Evolutionary conservation across 2,329 filamentous ascomycete species (phyloP).

Genomic region (Monilinia fructigena): DNA sequence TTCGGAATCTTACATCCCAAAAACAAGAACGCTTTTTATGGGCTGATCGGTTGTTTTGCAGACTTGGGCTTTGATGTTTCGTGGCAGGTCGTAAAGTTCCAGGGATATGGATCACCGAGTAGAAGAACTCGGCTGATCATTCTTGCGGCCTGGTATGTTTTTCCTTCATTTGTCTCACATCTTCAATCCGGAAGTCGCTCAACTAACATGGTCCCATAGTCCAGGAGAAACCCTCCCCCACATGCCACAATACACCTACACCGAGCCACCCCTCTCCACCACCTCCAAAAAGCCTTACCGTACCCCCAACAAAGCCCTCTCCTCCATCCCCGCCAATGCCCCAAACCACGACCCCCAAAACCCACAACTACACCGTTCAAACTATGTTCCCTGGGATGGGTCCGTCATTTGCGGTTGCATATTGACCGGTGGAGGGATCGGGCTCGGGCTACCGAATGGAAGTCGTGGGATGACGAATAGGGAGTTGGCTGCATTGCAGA

Average conservation of each 20-base stretch:
- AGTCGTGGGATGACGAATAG: constrained; percentile 60
- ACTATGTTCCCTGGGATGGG: constrained; percentile 45
- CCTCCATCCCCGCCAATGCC: constrained; percentile 37
- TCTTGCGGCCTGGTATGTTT: constrained; percentile 47
- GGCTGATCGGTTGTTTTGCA: constrained; percentile 62
- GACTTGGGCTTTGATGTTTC: constrained; percentile 64
- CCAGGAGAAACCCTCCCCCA: constrained; percentile 68
- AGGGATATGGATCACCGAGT: constrained; percentile 41
- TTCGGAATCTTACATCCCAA: constrained; percentile 54
- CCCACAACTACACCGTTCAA: background rate
- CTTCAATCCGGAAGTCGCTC: constrained; percentile 1
- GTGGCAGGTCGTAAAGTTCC: constrained; percentile 60
- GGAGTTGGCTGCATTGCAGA: constrained; percentile 67
- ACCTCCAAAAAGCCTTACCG: constrained; percentile 46
- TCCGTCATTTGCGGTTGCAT: constrained; percentile 53
- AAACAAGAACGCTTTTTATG: constrained; percentile 25
- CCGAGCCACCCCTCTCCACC: constrained; percentile 40
- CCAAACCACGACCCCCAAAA: constrained; percentile 42
- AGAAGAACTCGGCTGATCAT: constrained; percentile 48
- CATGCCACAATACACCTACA: constrained; percentile 63
- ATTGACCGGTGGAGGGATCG: constrained; percentile 58
- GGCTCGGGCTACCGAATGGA: constrained; percentile 63
- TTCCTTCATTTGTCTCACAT: no score
- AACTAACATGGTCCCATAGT: constrained; percentile 39
- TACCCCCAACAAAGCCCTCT: constrained; percentile 43